phyloP scores from a whole-genome alignment of 1,284 basidiomycete genomes.

The Inonotus obliquus region DNA sequence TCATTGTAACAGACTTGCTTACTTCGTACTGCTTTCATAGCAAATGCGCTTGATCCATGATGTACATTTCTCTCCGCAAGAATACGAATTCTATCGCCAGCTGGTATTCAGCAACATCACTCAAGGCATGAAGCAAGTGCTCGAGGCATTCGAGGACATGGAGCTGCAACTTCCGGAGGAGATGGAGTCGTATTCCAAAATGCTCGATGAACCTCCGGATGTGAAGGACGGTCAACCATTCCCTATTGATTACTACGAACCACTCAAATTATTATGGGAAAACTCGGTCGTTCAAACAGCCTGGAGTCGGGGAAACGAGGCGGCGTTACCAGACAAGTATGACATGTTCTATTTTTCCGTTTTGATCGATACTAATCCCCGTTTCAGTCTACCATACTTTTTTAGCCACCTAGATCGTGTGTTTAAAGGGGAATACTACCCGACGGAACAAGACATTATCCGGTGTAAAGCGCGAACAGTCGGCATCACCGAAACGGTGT shows the following conservation, averaged over 20 bases:
- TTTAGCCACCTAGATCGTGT: constrained; percentile 75
- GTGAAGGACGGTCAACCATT: constrained; percentile 79
- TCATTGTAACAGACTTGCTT: background rate
- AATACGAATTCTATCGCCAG: constrained; percentile 80
- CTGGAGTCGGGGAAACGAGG: constrained; percentile 77
- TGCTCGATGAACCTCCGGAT: constrained; percentile 67
- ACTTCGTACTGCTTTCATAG: constrained; percentile 31
- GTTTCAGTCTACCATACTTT: constrained; percentile 61
- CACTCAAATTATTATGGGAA: constrained; percentile 72
- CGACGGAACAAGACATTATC: constrained; percentile 82
- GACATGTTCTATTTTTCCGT: constrained; percentile 22
- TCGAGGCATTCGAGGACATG: constrained; percentile 90
- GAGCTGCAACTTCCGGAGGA: constrained; percentile 64
- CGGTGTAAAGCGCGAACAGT: constrained; percentile 84
- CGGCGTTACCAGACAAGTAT: constrained; percentile 86
- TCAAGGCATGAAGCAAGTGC: constrained; percentile 74
- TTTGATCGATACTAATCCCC: background rate
- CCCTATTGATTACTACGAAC: constrained; percentile 57
- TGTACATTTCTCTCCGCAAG: constrained; percentile 68
- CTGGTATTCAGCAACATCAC: constrained; percentile 91
- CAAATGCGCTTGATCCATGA: constrained; percentile 89
- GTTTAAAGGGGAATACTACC: constrained; percentile 68
- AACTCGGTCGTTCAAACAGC: constrained; percentile 75
- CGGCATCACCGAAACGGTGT: constrained; percentile 92
- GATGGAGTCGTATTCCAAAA: constrained; percentile 49